Evolutionary conservation across 768 basidiomycete species (phyloP), one percentile per base, ranked within the genome.

Genomic region (Cystobasidium ongulense): DNA sequence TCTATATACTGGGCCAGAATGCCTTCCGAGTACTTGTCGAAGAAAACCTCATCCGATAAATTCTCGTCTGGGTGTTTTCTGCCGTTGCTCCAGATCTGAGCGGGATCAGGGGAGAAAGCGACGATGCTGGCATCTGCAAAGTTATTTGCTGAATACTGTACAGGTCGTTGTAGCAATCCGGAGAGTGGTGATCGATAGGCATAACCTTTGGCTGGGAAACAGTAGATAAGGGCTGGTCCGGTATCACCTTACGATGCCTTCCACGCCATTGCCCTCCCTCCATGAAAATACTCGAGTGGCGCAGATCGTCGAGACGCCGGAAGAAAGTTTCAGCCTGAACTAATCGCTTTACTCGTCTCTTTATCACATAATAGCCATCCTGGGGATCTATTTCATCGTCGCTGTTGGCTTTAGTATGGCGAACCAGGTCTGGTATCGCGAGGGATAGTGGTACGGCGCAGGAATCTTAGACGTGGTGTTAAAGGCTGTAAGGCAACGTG

Each of bases 181-280:
- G 53, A 54, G 53, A 54, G 53, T 54, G 29, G 53, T 54, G n/a
- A 29, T 54, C 53, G 53, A 54, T 54, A 23, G 53, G 53, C 53
- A 54, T 54, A 54, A 29, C 53, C 29, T 54, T 54, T 54, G 53
- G 53, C n/a, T 54, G 53, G 53, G 53, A 23, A 29, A 54, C n/a
- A 54, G 53, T 54, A 29, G 53, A 54, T 54, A 54, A 54, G 53
- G 53, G 53, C 53, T 54, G 53, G 29, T 54, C n/a, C 53, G 53
- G 53, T n/a, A 54, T 54, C n/a, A 54, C 53, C 53, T 54, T 54
- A 23, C 53, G 53, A 54, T 11, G 29, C 53, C 53, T 54, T 54
- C 53, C 53, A 11, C 53, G 53, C 53, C 53, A 54, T 54, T 54
- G 53, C 53, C 53, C 21, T 54, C 53, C 53, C 29, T 54, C 53